phyloP scores from a whole-genome alignment of 2,329 filamentous ascomycete genomes.

The Bipolaris cookei region DNA sequence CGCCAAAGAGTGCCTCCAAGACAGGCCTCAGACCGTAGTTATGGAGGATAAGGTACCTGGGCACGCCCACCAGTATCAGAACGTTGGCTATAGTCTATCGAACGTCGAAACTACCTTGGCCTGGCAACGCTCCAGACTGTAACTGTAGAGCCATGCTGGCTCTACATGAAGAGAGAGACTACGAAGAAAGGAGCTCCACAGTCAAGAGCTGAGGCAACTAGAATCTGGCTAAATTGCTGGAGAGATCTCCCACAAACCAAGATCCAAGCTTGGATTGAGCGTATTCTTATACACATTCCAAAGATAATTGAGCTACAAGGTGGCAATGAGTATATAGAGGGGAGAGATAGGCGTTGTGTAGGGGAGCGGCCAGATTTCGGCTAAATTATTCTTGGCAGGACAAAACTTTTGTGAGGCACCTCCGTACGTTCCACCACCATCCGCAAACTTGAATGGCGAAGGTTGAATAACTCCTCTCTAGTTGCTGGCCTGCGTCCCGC shows the following conservation, averaged over 20 bases:
- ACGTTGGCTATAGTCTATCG: constrained; percentile 4
- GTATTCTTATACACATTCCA: constrained; percentile 19
- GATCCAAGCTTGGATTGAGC: constrained; percentile 22
- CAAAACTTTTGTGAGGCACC: no score
- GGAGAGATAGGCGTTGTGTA: constrained; percentile 5
- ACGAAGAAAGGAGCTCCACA: no score
- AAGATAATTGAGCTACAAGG: constrained; percentile 21
- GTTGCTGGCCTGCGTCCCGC: not conserved
- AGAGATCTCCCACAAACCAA: constrained; percentile 15
- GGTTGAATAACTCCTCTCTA: not conserved
- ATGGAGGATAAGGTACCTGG: no score
- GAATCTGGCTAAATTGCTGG: no score
- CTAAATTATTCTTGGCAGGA: constrained; percentile 3
- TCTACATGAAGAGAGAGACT: no score
- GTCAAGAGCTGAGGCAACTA: no score
- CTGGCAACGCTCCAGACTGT: constrained; percentile 19
- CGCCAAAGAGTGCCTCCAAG: no score
- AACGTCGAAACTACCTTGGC: constrained; percentile 13
- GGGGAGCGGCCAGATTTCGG: not conserved
- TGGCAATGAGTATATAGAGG: constrained; percentile 24
- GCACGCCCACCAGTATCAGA: no score
- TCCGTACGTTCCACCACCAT: not conserved
- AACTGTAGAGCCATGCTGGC: no score
- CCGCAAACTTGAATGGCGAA: not conserved
- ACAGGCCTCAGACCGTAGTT: no score